A percentile compares a stretch with the other conserved stretches of the same genome.
phyloP scores from a whole-genome alignment of 495 filamentous ascomycete genomes.

The Trypethelium eluteriae region DNA sequence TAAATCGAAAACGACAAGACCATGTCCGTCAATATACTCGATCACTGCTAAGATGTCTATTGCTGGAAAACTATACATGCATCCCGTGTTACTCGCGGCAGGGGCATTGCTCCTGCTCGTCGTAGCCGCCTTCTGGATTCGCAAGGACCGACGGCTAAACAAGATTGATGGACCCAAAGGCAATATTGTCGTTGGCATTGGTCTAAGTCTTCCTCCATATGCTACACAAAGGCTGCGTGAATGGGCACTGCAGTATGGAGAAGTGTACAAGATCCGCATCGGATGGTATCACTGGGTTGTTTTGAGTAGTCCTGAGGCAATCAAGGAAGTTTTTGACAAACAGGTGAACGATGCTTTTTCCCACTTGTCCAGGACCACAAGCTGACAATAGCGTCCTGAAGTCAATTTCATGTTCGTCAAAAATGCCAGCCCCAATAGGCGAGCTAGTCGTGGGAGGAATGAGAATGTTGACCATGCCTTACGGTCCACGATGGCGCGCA shows the following conservation, averaged over 20 bases:
- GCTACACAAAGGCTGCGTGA: slow-evolving; percentile 14
- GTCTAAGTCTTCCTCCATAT: neutral
- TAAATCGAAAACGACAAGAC: too few relatives aligned
- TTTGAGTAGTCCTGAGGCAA: slow-evolving; percentile 35
- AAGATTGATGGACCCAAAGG: slow-evolving; percentile 3
- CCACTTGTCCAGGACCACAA: neutral
- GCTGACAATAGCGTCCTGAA: neutral
- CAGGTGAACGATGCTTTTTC: slow-evolving; percentile 18
- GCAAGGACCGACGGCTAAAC: neutral
- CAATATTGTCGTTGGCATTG: neutral
- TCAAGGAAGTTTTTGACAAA: slow-evolving; percentile 37
- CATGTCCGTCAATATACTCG: neutral
- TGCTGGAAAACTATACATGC: neutral
- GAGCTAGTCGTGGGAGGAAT: slow-evolving; percentile 26
- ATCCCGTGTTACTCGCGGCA: neutral
- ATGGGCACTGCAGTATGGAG: slow-evolving; percentile 33
- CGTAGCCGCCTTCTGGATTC: neutral
- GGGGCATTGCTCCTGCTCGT: neutral
- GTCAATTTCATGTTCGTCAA: slow-evolving; percentile 21
- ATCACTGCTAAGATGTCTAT: neutral
- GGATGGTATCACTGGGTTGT: slow-evolving; percentile 38
- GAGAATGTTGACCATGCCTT: slow-evolving; percentile 28
- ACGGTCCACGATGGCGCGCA: slow-evolving; percentile 26
- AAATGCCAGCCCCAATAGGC: slow-evolving; percentile 28
- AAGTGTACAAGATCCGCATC: slow-evolving; percentile 31